A percentile compares a stretch with the other conserved stretches of the same genome.
Evolutionary conservation across 106 monocot genomes (phyloP).

Genomic region (Iris macrosiphon): DNA sequence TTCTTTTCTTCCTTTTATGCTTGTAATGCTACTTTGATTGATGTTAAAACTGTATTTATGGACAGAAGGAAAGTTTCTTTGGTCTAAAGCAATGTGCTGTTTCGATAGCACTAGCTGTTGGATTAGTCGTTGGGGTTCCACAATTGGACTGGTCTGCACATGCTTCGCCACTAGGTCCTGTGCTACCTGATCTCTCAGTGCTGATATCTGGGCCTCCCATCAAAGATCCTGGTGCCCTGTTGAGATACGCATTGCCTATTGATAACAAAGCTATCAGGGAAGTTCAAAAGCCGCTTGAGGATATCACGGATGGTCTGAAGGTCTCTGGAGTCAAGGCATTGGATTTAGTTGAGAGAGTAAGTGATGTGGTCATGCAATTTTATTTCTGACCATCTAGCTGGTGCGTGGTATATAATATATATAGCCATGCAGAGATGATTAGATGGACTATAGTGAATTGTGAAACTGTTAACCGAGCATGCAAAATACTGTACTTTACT

Average conservation of each 20-base stretch:
- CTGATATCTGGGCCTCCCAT: slow-evolving; percentile 96
- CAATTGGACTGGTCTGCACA: slow-evolving; percentile 36
- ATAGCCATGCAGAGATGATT: too few species aligned
- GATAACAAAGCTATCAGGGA: slow-evolving; percentile 75
- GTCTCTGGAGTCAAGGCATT: slow-evolving; percentile 48
- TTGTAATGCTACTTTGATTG: neutral
- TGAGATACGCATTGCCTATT: slow-evolving; percentile 90
- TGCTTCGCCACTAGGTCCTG: slow-evolving; percentile 45
- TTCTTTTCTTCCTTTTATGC: neutral
- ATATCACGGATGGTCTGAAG: slow-evolving; percentile 52
- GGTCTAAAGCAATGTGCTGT: slow-evolving; percentile 61
- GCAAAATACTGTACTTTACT: too few species aligned
- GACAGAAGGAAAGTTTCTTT: slow-evolving; percentile 46
- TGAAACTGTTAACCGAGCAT: too few species aligned
- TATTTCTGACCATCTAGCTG: too few species aligned
- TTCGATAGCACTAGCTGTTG: slow-evolving; percentile 65
- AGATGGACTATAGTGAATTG: too few species aligned
- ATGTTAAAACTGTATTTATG: slow-evolving; percentile 7
- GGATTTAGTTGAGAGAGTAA: slow-evolving; percentile 60
- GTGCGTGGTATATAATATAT: too few species aligned
- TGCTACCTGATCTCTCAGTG: slow-evolving; percentile 77
- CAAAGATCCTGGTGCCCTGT: slow-evolving; percentile 84
- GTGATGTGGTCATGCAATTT: too few species aligned
- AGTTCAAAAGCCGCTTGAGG: slow-evolving; percentile 85
- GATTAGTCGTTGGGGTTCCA: slow-evolving; percentile 38